Evolutionary conservation across 2,329 filamentous ascomycete genomes (phyloP), one percentile per base, ranked within the genome.

Genomic region (Fusarium nelsonii): DNA sequence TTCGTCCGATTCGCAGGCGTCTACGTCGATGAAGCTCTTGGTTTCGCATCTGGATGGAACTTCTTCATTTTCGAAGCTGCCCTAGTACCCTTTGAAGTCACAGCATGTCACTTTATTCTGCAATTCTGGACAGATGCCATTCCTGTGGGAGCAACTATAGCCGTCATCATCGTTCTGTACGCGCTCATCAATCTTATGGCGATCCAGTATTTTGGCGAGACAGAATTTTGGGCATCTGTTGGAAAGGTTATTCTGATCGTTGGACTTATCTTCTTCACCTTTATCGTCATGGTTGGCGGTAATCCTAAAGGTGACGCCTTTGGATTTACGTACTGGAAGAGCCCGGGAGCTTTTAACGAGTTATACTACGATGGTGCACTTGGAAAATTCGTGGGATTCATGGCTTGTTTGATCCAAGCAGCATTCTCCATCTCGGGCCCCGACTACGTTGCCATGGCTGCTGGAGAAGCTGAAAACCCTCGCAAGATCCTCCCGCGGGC

Each of bases 261-360:
- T 36, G 91, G 88, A 2, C 83, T 95, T 51, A 85, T 94, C 70
- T 73, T 88, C 67, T 94, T 92, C 80, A 95, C 93, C 3, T 93
- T 97, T 74, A 85, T 97, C 68, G 88, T 89, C 68, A 95, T 96
- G 90, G 81, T 96, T 1, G 93, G 93, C 9, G 93, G 91, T 4
- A 96, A 95, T 70, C 93, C 93, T 0, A 77, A 88, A 1, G 83
- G 87, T 37, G 91, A 94, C 70, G 82, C 87, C 0, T 92, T 92
- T 66, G 92, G 92, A 1, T 95, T 95, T 76, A 85, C 78, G 0
- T 88, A 86, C 76, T 91, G 88, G 88, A 82, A 84, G 5, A 81
- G 87, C 1, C 92, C 92, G 0, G 92, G 92, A 2, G 84, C 92
- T 0, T 94, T 95, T 75, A 85, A 86, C 4, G 85, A 90, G 65